A percentile compares a stretch with the other conserved stretches of the same genome.
phyloP scores from a whole-genome alignment of 352 stramenopile species.

The Phytophthora gonapodyides region DNA sequence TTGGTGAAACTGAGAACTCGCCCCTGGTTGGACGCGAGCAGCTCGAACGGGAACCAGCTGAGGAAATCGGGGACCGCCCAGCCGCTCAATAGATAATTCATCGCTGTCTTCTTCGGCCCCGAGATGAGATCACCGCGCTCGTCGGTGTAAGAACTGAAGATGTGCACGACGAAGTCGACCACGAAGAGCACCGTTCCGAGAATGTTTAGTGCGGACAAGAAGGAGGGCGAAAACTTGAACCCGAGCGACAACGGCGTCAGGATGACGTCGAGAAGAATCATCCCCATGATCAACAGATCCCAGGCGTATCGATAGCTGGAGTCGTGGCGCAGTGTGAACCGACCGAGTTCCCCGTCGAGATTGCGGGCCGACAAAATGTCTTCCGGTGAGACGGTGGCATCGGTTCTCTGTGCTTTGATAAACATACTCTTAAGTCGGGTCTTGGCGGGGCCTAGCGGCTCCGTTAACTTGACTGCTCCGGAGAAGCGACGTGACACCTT shows the following conservation, averaged over 20 bases:
- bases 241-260: constrained; percentile 58
- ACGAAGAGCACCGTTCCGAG: constrained; percentile 53
- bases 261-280: constrained; percentile 61
- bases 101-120: constrained; percentile 39
- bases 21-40: constrained; percentile 42
- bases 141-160: constrained; percentile 60
- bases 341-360: constrained; percentile 34
- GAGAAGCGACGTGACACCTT: constrained; percentile 49
- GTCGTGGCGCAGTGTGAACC: constrained; percentile 60
- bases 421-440: constrained; percentile 37
- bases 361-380: constrained; percentile 48
- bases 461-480: constrained; percentile 14
- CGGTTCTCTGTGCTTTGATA: constrained; percentile 19
- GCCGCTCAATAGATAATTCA: constrained; percentile 56
- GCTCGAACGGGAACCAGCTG: constrained; percentile 73
- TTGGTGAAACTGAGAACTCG: constrained; percentile 68
- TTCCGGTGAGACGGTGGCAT: constrained; percentile 33
- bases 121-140: constrained; percentile 58
- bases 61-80: constrained; percentile 68
- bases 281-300: constrained; percentile 57
- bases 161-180: constrained; percentile 59
- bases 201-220: constrained; percentile 37
- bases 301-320: constrained; percentile 44
- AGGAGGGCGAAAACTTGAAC: constrained; percentile 42
- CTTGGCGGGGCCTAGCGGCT: constrained; percentile 5